These are phyloP conservation scores for Tagetes erecta DNA, from an alignment of 129 eudicot species.

Conservation along the genomic window DNA sequence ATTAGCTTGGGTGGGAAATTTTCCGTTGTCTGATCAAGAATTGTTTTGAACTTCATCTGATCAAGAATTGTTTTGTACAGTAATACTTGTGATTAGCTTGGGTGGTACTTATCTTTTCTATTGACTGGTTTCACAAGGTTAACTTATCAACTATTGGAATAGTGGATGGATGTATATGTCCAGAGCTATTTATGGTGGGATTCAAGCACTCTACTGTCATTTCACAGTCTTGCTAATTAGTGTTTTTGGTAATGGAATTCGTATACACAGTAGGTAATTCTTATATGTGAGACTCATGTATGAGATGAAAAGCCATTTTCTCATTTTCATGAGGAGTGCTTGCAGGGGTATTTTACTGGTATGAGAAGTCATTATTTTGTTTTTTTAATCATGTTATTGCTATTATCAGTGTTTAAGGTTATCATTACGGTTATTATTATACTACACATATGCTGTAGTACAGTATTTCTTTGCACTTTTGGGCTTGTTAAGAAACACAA, in stretches of 20 bases:
- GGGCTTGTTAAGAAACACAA: not conserved
- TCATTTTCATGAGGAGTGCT: not conserved
- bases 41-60: not conserved
- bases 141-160: not conserved
- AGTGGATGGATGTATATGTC: not conserved
- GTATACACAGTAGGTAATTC: not conserved
- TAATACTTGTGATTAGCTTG: no score
- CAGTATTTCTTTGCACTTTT: not conserved
- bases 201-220: not conserved
- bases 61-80: no score
- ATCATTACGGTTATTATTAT: not conserved
- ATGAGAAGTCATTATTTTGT: not conserved
- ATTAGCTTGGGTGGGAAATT: not conserved
- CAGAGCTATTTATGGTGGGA: not conserved
- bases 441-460: not conserved
- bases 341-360: not conserved
- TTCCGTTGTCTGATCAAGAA: not conserved
- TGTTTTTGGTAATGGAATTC: not conserved
- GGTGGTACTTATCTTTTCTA: no score
- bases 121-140: conserved; percentile 6
- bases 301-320: not conserved
- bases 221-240: not conserved
- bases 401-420: not conserved
- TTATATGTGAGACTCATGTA: not conserved
- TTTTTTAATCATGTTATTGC: not conserved